phyloP scores from a whole-genome alignment of 2,329 filamentous ascomycete genomes.

The Pseudohalonectria lignicola region DNA sequence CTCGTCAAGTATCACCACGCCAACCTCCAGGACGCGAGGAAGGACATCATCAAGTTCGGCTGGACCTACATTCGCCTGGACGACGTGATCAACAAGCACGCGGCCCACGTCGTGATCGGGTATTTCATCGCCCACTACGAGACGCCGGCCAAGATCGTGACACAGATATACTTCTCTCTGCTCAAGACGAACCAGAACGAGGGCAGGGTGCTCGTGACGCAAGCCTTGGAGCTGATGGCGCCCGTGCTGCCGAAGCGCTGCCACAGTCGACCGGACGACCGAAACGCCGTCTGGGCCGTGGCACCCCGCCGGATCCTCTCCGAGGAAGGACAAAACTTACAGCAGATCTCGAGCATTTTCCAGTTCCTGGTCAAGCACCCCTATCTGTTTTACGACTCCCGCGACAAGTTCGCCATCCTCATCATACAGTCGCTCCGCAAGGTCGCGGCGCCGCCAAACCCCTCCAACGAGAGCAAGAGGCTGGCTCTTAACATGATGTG shows the following conservation, averaged over 20 bases:
- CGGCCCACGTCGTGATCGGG: slow-evolving; percentile 90
- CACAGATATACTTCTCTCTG: slow-evolving; percentile 87
- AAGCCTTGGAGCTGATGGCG: slow-evolving; percentile 90
- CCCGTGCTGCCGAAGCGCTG: slow-evolving; percentile 84
- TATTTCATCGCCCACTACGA: slow-evolving; percentile 98
- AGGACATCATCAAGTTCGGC: slow-evolving; percentile 97
- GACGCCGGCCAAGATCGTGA: slow-evolving; percentile 89
- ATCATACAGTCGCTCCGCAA: slow-evolving; percentile 86
- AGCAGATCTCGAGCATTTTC: slow-evolving; percentile 95
- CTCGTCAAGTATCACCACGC: slow-evolving; percentile 89
- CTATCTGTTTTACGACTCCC: slow-evolving; percentile 86
- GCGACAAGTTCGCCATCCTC: slow-evolving; percentile 80
- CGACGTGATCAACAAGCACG: slow-evolving; percentile 98
- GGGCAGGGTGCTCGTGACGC: slow-evolving; percentile 81
- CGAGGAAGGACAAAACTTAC: slow-evolving; percentile 89
- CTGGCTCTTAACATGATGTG: slow-evolving; percentile 84
- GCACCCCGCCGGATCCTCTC: slow-evolving; percentile 83
- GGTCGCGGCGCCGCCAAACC: slow-evolving; percentile 70
- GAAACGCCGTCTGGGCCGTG: slow-evolving; percentile 77
- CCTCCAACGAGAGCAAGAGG: slow-evolving; percentile 85
- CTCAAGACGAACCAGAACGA: slow-evolving; percentile 92
- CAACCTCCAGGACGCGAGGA: slow-evolving; percentile 80
- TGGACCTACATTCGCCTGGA: slow-evolving; percentile 99
- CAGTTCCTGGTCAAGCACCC: slow-evolving; percentile 91
- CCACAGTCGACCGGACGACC: slow-evolving; percentile 42